Percentiles rank a stretch among this genome's conserved stretches.
Conservation (phyloP, 768 basidiomycete genomes). For the Russula compacta region DNA sequence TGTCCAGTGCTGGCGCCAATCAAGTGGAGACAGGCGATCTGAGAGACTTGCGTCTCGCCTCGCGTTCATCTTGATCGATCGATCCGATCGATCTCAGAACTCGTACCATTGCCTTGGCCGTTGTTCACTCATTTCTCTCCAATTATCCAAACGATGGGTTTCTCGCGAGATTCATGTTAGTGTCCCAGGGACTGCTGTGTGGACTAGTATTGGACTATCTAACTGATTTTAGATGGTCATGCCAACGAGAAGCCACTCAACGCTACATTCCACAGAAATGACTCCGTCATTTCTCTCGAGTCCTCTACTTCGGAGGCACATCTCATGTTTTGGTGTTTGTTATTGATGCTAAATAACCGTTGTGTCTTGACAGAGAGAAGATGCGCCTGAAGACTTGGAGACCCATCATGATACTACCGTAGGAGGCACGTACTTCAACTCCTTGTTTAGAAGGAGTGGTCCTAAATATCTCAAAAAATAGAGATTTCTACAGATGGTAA, state of each 20-base stretch:
- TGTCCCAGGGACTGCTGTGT: background rate
- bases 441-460: background rate
- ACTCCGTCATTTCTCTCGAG: constrained; percentile 6
- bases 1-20: no score
- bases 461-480: background rate
- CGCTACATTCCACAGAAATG: background rate
- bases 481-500: background rate
- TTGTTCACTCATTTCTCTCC: background rate
- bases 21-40: no score
- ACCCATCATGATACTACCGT: background rate
- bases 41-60: background rate
- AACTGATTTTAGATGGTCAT: background rate
- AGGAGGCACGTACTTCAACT: background rate
- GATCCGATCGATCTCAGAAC: no score
- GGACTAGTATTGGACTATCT: background rate
- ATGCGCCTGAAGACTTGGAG: background rate
- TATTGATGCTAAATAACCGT: background rate
- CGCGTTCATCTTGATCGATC: background rate
- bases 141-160: background rate
- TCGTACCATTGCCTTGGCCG: no score
- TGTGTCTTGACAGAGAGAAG: background rate
- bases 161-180: background rate
- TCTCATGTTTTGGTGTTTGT: background rate
- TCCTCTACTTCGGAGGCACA: constrained; percentile 5
- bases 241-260: background rate